Conservation (phyloP, 306 rosid genomes). For the Parietaria judaica region DNA sequence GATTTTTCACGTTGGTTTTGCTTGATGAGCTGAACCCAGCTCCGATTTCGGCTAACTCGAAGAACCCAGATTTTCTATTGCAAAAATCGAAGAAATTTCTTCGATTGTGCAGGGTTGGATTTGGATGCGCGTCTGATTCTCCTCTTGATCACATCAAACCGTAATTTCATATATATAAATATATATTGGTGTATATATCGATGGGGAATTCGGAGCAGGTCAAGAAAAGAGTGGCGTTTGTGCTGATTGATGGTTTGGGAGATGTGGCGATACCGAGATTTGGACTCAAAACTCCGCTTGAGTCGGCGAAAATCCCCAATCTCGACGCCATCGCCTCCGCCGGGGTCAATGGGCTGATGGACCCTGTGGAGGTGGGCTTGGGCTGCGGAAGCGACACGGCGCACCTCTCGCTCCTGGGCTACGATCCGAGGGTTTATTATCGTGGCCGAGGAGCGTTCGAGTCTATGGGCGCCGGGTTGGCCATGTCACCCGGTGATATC, state of each 20-base stretch:
- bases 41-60: too few species aligned
- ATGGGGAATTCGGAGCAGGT: slow-evolving; percentile 48
- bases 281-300: slow-evolving; percentile 76
- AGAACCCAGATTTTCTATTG: too few species aligned
- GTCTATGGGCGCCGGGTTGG: slow-evolving; percentile 99
- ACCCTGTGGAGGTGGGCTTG: slow-evolving; percentile 94
- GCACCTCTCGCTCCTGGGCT: slow-evolving; percentile 88
- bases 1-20: too few species aligned
- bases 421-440: slow-evolving; percentile 83
- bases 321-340: slow-evolving; percentile 89
- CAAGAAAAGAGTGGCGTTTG: slow-evolving; percentile 89
- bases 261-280: slow-evolving; percentile 84
- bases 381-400: slow-evolving; percentile 99
- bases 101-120: slow-evolving; percentile 1
- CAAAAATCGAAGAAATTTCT: too few species aligned
- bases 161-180: slow-evolving; percentile 10
- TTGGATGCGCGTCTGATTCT: slow-evolving; percentile 20
- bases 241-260: slow-evolving; percentile 87
- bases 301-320: slow-evolving; percentile 67
- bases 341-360: slow-evolving; percentile 90
- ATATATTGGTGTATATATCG: slow-evolving; percentile 12
- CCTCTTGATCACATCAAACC: slow-evolving; percentile 13
- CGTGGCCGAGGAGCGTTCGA: slow-evolving; percentile 95
- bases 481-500: slow-evolving; percentile 97
- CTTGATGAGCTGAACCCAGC: too few species aligned